These are phyloP conservation scores for Candida fluviatilis DNA, from an alignment of 805 yeast species.

Conservation along the genomic window DNA sequence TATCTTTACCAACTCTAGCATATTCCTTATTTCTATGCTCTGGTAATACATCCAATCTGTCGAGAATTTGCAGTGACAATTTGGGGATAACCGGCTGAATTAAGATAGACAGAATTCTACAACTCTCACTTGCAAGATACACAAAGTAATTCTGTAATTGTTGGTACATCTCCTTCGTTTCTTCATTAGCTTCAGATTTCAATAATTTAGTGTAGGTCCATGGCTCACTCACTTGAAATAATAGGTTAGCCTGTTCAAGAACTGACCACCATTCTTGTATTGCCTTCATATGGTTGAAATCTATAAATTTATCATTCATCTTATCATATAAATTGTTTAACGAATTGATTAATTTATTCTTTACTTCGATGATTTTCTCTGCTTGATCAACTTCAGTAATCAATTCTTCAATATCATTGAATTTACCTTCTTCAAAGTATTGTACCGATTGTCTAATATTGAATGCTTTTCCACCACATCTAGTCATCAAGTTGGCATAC, in stretches of 20 bases:
- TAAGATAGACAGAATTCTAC: conserved; percentile 62
- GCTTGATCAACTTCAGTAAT: conserved; percentile 10
- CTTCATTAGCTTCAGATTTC: conserved; percentile 15
- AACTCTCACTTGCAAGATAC: conserved; percentile 63
- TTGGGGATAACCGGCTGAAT: conserved; percentile 73
- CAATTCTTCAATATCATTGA: conserved; percentile 19
- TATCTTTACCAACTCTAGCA: conserved; percentile 56
- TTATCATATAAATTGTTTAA: conserved; percentile 30
- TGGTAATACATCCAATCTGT: conserved; percentile 53
- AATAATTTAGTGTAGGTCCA: conserved; percentile 52
- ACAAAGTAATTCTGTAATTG: conserved; percentile 47
- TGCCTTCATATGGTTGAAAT: conserved; percentile 54
- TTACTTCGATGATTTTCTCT: conserved; percentile 12
- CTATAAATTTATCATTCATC: conserved; percentile 42
- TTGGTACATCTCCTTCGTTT: conserved; percentile 6
- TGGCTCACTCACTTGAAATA: conserved; percentile 69
- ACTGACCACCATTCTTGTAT: conserved; percentile 56
- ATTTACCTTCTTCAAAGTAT: conserved; percentile 17
- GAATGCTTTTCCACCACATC: conserved; percentile 73
- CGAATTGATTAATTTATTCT: conserved; percentile 19
- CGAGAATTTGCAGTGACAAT: conserved; percentile 52
- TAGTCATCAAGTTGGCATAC: conserved; percentile 71
- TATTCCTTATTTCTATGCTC: conserved; percentile 38
- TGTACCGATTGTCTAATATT: conserved; percentile 44
- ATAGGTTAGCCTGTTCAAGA: conserved; percentile 56